These are phyloP conservation scores for Rutstroemia sydowiana DNA, from an alignment of 2,329 filamentous ascomycete genomes.

Conservation along the genomic window DNA sequence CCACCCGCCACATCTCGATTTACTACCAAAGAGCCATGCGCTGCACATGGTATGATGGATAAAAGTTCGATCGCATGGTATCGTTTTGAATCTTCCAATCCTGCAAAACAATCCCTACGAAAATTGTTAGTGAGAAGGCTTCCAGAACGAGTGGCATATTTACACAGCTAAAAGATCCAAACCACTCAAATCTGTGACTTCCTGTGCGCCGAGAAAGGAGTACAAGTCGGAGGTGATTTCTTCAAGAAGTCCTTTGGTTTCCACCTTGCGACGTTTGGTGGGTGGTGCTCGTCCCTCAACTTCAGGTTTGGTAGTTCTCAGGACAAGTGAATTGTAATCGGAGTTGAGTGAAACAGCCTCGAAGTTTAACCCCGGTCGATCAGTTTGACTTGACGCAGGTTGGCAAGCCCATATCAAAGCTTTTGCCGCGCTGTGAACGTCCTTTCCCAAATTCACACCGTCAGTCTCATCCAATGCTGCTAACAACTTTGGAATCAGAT, in stretches of 20 bases:
- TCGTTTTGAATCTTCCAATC: constrained; percentile 41
- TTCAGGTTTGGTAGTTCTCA: constrained; percentile 7
- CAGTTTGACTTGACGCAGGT: neutral
- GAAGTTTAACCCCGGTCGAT: constrained; percentile 11
- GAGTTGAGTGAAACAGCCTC: constrained; percentile 19
- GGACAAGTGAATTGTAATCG: constrained; percentile 20
- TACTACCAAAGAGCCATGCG: constrained; percentile 38
- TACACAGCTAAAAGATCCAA: constrained; percentile 42
- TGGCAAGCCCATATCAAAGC: constrained; percentile 20
- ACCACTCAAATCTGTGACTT: constrained; percentile 31
- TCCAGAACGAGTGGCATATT: constrained; percentile 24
- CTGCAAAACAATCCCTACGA: constrained; percentile 35
- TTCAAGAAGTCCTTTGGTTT: constrained; percentile 27
- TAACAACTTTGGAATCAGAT: constrained; percentile 22
- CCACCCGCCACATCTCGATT: constrained; percentile 25
- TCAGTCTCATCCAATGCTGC: constrained; percentile 10
- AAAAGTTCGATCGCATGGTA: constrained; percentile 47
- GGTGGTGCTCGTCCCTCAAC: constrained; percentile 13
- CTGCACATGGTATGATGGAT: constrained; percentile 49
- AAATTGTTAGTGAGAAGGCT: neutral
- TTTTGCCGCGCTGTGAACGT: constrained; percentile 22
- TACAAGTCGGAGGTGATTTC: constrained; percentile 31
- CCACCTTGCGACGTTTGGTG: constrained; percentile 26
- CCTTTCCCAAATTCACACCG: constrained; percentile 13
- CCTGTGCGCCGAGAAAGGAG: constrained; percentile 31